Evolutionary conservation across 495 filamentous ascomycete genomes (phyloP).

Genomic region (Neurospora discreta): DNA sequence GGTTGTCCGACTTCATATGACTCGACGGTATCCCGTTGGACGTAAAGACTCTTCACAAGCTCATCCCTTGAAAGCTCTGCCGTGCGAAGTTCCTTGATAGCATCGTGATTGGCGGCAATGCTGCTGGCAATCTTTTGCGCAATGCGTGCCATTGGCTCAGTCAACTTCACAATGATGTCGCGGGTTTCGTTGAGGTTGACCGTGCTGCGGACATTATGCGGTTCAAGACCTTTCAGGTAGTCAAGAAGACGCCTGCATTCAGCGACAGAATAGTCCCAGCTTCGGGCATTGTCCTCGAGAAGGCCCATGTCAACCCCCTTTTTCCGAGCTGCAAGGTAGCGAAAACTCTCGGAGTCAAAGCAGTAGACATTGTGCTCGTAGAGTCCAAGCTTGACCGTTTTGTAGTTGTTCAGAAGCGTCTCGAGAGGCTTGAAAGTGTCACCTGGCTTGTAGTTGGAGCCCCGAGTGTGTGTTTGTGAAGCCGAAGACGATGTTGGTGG

Average conservation of each 20-base stretch:
- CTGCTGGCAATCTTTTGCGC: conserved; percentile 22
- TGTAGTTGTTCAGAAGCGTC: conserved; percentile 15
- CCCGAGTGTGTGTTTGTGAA: conserved; percentile 37
- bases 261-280: conserved; percentile 26
- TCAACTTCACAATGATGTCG: conserved; percentile 22
- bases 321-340: conserved; percentile 30
- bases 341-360: conserved; percentile 38
- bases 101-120: conserved; percentile 20
- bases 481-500: conserved; percentile 32
- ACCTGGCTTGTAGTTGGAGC: conserved; percentile 30
- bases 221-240: conserved; percentile 13
- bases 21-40: conserved; percentile 7
- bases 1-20: conserved; percentile 1
- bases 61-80: conserved; percentile 12
- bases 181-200: conserved; percentile 29
- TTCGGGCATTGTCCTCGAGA: conserved; percentile 22
- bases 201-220: conserved; percentile 27
- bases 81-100: conserved; percentile 10
- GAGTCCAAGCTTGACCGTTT: conserved; percentile 15
- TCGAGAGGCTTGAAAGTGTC: conserved; percentile 28
- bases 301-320: conserved; percentile 18
- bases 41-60: conserved; percentile 13
- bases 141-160: conserved; percentile 27
- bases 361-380: conserved; percentile 23
- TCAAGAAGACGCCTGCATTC: conserved; percentile 22